phyloP scores from a whole-genome alignment of 352 stramenopile species.

The Thalassiosira exigua region DNA sequence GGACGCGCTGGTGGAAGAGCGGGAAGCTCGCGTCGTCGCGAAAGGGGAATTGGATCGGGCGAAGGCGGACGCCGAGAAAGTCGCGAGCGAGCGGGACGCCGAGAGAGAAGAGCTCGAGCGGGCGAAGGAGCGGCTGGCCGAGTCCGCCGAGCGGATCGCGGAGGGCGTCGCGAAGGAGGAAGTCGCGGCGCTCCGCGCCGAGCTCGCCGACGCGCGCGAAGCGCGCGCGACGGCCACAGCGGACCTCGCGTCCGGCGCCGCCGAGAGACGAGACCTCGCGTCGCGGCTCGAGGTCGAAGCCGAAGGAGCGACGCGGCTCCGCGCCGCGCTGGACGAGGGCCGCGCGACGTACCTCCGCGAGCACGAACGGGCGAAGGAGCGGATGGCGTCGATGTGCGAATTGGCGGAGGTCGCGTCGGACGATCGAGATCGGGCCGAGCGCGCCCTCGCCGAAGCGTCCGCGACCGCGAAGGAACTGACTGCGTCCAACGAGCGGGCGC shows the following conservation, averaged over 20 bases:
- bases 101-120: neutral
- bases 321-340: constrained; percentile 13
- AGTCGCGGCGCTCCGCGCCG: neutral
- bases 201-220: neutral
- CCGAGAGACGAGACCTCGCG: constrained; percentile 13
- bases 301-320: neutral
- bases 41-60: constrained; percentile 2
- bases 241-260: neutral
- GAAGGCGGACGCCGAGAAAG: neutral
- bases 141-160: neutral
- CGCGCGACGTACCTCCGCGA: constrained; percentile 12
- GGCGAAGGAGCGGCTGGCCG: neutral
- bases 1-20: no score
- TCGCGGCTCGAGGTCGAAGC: neutral
- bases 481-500: neutral
- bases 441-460: neutral
- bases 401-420: constrained; percentile 26
- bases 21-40: neutral
- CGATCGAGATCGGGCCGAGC: constrained; percentile 15
- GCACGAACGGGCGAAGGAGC: constrained; percentile 32
- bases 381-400: constrained; percentile 26
- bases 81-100: neutral
- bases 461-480: neutral
- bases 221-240: neutral
- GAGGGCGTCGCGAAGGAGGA: neutral